Evolutionary conservation across 768 basidiomycete genomes (phyloP).

Genomic region (Mycena albidolilacea): DNA sequence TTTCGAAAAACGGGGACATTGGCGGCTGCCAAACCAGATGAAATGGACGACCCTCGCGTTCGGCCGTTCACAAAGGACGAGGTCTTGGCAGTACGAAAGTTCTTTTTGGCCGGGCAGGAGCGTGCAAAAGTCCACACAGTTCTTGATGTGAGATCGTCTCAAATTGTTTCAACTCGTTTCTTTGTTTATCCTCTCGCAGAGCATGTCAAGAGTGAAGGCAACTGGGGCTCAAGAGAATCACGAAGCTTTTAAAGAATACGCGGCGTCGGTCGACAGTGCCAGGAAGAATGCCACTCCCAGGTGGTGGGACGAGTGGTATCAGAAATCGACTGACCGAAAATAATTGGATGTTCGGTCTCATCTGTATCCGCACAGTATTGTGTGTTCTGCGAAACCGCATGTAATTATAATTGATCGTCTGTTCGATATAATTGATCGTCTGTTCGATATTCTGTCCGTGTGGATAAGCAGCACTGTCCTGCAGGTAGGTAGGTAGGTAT

Average conservation of each 20-base stretch:
- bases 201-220: neutral
- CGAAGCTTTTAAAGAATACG: conserved; percentile 10
- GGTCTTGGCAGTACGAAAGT: conserved; percentile 43
- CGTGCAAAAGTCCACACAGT: conserved; percentile 18
- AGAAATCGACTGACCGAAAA: neutral
- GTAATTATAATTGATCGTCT: neutral
- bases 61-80: conserved; percentile 53
- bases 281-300: conserved; percentile 44
- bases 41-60: conserved; percentile 53
- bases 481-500: neutral
- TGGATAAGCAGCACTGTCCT: conserved; percentile 27
- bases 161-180: neutral
- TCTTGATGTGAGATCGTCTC: conserved; percentile 8
- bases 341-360: neutral
- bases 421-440: neutral
- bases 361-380: neutral
- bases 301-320: conserved; percentile 51
- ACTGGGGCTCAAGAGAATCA: conserved; percentile 37
- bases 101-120: conserved; percentile 36
- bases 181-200: conserved; percentile 3
- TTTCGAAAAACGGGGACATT: conserved; percentile 39
- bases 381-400: neutral
- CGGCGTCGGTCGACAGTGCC: neutral
- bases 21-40: conserved; percentile 27
- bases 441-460: neutral